phyloP scores from a whole-genome alignment of 352 stramenopile species.

The Thalassiosira mediterranea region DNA sequence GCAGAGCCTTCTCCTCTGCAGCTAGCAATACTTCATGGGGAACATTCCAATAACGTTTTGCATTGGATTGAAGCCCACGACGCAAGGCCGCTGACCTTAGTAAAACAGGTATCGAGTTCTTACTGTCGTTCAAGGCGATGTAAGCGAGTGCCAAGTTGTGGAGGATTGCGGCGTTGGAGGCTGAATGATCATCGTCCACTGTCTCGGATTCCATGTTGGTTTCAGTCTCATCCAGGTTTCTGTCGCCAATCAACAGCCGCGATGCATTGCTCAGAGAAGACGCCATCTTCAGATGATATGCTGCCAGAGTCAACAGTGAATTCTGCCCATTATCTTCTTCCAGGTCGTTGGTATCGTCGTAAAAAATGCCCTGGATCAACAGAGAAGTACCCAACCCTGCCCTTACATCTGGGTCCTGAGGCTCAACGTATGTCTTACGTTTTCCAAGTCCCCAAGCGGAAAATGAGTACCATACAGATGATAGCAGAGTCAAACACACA shows the following conservation, averaged over 20 bases:
- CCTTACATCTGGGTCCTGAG: constrained; percentile 32
- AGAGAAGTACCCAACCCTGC: constrained; percentile 41
- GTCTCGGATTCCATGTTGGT: background rate
- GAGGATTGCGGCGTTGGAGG: constrained; percentile 27
- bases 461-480: no score
- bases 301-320: constrained; percentile 41
- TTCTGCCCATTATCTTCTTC: constrained; percentile 15
- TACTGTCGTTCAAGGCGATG: constrained; percentile 31
- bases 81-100: constrained; percentile 32
- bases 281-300: constrained; percentile 58
- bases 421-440: constrained; percentile 23
- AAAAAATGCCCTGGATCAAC: constrained; percentile 43
- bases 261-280: constrained; percentile 24
- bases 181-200: constrained; percentile 14
- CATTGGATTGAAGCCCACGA: background rate
- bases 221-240: background rate
- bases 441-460: no score
- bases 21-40: constrained; percentile 24
- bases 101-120: constrained; percentile 27
- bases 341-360: constrained; percentile 2
- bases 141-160: constrained; percentile 47
- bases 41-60: constrained; percentile 39
- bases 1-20: constrained; percentile 32
- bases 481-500: background rate
- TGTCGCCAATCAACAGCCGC: background rate